A percentile compares a stretch with the other conserved stretches of the same genome.
These are phyloP conservation scores for Porcisia hertigi DNA, from an alignment of 208 protist genomes.

Conservation along the genomic window DNA sequence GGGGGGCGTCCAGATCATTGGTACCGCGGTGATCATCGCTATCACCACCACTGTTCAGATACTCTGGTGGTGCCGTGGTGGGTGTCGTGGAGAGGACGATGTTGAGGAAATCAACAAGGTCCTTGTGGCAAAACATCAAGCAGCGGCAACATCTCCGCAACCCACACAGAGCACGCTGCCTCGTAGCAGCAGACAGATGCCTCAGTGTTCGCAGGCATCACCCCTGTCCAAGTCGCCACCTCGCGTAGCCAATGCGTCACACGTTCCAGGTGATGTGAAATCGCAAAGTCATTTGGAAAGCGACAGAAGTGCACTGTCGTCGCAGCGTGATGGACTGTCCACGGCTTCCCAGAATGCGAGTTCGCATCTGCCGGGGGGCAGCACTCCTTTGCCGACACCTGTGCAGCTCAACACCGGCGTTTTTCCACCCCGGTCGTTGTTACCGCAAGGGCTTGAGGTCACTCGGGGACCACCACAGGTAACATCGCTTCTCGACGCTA, in stretches of 20 bases:
- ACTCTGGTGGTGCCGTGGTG: slow-evolving; percentile 24
- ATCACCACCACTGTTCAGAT: slow-evolving; percentile 22
- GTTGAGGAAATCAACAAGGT: not conserved
- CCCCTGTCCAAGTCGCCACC: not conserved
- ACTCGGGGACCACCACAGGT: not conserved
- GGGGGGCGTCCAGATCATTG: slow-evolving; percentile 17
- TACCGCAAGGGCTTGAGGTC: not conserved
- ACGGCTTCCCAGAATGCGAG: not conserved
- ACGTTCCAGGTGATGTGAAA: not conserved
- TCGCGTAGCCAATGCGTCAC: not conserved
- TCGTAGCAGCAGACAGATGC: not conserved
- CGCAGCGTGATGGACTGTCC: not conserved
- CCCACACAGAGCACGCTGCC: not conserved
- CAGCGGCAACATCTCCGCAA: not conserved
- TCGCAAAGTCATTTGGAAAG: not conserved
- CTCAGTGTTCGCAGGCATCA: not conserved
- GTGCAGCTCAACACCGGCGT: not conserved
- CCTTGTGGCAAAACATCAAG: not conserved
- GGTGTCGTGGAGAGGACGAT: not conserved
- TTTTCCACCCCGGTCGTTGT: not conserved
- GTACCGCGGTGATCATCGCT: slow-evolving; percentile 18
- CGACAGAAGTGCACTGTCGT: not conserved
- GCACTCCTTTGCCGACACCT: not conserved
- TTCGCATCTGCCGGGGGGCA: not conserved
- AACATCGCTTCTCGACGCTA: slow-evolving; percentile 1